Evolutionary conservation across 805 yeast genomes (phyloP).

Genomic region (Yarrowia keelungensis): DNA sequence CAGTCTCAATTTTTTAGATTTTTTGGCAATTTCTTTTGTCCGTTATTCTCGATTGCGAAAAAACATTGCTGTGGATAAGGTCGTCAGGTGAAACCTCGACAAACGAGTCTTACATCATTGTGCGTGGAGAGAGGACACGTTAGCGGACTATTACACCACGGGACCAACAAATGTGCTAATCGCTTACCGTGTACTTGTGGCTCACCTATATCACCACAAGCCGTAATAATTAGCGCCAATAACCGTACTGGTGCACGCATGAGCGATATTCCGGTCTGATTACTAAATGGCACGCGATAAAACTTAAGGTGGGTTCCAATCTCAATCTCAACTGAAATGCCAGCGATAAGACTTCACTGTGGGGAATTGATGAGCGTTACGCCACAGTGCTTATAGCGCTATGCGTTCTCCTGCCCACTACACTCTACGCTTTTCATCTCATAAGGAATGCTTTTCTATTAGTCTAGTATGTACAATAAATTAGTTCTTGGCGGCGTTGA

Average conservation of each 20-base stretch:
- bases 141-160: too few species aligned
- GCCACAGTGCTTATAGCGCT: too few species aligned
- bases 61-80: background rate
- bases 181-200: too few species aligned
- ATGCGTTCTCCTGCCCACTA: too few species aligned
- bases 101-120: background rate
- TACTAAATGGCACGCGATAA: background rate
- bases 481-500: constrained; percentile 24
- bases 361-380: too few species aligned
- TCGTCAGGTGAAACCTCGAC: background rate
- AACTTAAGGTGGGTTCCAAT: too few species aligned
- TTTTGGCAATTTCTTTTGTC: background rate
- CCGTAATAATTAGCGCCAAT: constrained; percentile 13
- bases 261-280: background rate
- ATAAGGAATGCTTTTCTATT: constrained; percentile 16
- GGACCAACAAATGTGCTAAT: too few species aligned
- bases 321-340: too few species aligned
- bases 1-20: too few species aligned
- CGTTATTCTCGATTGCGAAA: constrained; percentile 1
- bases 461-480: constrained; percentile 38
- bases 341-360: too few species aligned
- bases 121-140: background rate
- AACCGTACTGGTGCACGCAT: background rate
- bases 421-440: too few species aligned
- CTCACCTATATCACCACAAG: background rate